Evolutionary conservation across 1,284 basidiomycete species (phyloP).

Genomic region (Stygiomarasmius scandens): DNA sequence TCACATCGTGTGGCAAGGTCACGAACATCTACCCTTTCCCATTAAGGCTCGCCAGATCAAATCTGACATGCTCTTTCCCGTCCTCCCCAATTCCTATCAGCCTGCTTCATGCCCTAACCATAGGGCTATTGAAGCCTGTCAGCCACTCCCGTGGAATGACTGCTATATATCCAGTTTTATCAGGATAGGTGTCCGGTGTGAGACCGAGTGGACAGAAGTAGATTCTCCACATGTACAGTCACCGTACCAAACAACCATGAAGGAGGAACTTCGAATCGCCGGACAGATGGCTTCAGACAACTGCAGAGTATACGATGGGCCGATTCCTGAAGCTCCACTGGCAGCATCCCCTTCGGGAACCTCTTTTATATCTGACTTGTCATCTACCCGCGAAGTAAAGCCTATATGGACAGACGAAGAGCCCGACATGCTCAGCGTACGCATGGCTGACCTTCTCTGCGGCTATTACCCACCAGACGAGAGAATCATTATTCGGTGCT

Average conservation of each 20-base stretch:
- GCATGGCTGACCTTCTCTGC: too few species aligned
- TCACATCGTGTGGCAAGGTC: slow-evolving; percentile 5
- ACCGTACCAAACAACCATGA: too few species aligned
- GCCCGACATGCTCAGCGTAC: too few species aligned
- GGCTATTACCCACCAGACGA: too few species aligned
- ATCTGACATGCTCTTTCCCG: slow-evolving; percentile 14
- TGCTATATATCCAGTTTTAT: slow-evolving; percentile 11
- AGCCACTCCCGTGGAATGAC: slow-evolving; percentile 15
- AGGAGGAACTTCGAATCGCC: neutral
- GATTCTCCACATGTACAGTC: neutral
- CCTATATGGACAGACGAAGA: too few species aligned
- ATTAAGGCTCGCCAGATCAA: neutral
- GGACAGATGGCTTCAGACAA: neutral
- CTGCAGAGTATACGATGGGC: too few species aligned
- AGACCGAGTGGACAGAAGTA: neutral
- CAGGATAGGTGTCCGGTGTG: slow-evolving; percentile 2
- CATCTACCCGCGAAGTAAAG: too few species aligned
- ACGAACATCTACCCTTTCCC: neutral
- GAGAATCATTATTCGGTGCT: too few species aligned
- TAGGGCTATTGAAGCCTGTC: slow-evolving; percentile 4
- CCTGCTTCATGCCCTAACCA: slow-evolving; percentile 2
- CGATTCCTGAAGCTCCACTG: too few species aligned
- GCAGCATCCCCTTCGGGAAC: too few species aligned
- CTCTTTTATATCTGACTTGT: too few species aligned
- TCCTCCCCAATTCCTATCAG: slow-evolving; percentile 13